Evolutionary conservation across 148 eudicot species (phyloP).

Genomic region (Silene uniflora): DNA sequence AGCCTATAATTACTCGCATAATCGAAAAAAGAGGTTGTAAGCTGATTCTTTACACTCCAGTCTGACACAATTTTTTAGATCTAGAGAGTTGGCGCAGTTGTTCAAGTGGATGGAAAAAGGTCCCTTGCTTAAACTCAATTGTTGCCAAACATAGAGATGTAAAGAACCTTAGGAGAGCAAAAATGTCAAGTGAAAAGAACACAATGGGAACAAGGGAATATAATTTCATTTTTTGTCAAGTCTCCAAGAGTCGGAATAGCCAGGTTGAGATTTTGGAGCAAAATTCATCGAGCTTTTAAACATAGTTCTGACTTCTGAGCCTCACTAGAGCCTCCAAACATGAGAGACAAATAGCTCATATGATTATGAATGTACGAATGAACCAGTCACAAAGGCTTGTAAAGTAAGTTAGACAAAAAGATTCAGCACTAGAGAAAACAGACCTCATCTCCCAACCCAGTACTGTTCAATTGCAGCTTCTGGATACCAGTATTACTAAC

Average conservation of each 20-base stretch:
- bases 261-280: not conserved
- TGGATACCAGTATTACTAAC: conserved; percentile 67
- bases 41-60: no score
- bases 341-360: no score
- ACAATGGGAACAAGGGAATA: not conserved
- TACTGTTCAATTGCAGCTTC: conserved; percentile 83
- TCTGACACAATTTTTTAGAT: no score
- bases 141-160: no score
- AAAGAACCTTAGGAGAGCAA: no score
- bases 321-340: not conserved
- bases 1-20: not conserved
- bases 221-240: not conserved
- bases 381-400: not conserved
- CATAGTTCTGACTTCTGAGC: not conserved
- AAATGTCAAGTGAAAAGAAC: no score
- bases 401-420: not conserved
- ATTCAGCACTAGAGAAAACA: conserved; percentile 14
- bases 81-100: no score
- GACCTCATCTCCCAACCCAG: conserved; percentile 91
- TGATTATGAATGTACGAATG: not conserved
- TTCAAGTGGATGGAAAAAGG: no score
- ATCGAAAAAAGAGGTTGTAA: no score
- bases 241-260: not conserved
- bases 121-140: no score
- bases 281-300: not conserved